Percentiles rank a stretch among this genome's conserved stretches.
These are phyloP conservation scores for Xylariomycetidae sp. DNA, from an alignment of 2,329 filamentous ascomycete genomes.

Conservation along the genomic window DNA sequence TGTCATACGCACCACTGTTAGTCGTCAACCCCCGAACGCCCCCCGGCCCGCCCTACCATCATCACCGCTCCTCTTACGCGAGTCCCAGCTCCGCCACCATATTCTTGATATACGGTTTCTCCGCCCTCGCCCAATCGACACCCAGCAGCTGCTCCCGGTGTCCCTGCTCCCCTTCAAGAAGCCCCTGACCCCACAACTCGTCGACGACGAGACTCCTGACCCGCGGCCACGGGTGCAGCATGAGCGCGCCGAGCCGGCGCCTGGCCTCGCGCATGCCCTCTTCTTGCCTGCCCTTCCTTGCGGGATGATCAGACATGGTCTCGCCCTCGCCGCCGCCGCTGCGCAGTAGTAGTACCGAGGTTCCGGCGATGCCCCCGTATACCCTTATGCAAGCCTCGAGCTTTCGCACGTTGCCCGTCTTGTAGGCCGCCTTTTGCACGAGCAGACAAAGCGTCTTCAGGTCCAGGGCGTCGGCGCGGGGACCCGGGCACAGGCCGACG, in stretches of 20 bases:
- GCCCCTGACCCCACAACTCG: constrained; percentile 48
- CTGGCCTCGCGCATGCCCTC: constrained; percentile 51
- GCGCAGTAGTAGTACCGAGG: too few species aligned
- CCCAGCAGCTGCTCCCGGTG: constrained; percentile 10
- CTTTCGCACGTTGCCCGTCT: constrained; percentile 76
- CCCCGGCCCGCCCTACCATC: too few species aligned
- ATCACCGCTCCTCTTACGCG: too few species aligned
- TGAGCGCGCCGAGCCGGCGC: constrained; percentile 66
- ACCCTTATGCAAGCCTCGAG: constrained; percentile 75
- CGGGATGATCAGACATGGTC: background rate
- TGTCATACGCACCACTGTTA: too few species aligned
- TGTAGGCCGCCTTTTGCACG: constrained; percentile 76
- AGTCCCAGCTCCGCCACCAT: background rate
- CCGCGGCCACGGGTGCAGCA: constrained; percentile 78
- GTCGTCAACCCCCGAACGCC: too few species aligned
- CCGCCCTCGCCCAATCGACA: constrained; percentile 6
- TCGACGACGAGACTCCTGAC: constrained; percentile 59
- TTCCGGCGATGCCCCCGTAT: constrained; percentile 63
- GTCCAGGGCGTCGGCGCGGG: constrained; percentile 26
- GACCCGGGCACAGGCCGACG: constrained; percentile 42
- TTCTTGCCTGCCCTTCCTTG: constrained; percentile 31
- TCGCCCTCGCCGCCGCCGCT: constrained; percentile 2
- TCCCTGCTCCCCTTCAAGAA: constrained; percentile 17
- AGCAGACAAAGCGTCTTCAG: constrained; percentile 60
- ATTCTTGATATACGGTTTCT: constrained; percentile 12